Evolutionary conservation across 768 basidiomycete genomes (phyloP), one percentile per base, ranked within the genome.

Genomic region (Russula ochroleuca): DNA sequence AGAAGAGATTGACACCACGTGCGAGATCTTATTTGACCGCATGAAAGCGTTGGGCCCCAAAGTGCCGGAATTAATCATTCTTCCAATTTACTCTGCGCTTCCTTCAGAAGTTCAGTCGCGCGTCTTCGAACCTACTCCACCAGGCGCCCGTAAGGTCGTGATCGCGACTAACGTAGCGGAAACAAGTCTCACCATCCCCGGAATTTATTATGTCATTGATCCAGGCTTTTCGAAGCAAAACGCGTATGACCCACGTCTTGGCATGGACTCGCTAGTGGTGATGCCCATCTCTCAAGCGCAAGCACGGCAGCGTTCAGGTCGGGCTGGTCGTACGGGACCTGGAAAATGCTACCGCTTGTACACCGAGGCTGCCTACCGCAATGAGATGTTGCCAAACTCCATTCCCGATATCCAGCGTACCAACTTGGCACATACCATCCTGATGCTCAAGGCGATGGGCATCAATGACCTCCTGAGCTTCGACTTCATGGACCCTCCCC

Each of bases 81-180:
- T 98, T 17, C 97, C 97, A 33, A 96, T 99, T 67, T 99, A 99
- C 75, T 98, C 96, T 38, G 94, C 96, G 57, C 85, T 98, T 19
- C 95, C 97, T 5, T 98, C 96, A 5, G 96, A 98, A 75, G 94
- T 98, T 59, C 97, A 99, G 75, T 98, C 94, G 8, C 83, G 92
- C 35, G 96, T 99, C 45, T 99, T 99, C 76, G 97, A 98, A 64
- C 94, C 96, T 6, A 93, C 97, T 0, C 97, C 97, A 7, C 94
- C 94, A 19, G 97, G 97, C 53, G 87, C 96, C n/a, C 90, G 97
- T 64, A 99, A 99, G 78, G 94, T 96, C 66, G 94, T 98, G 71
- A 92, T 99, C 69, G 96, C 97, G n/a, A 99, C 97, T 28, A 99
- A 98, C 75, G 95, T 98, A 59, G 97, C 97, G 2, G 97, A 99